Percentiles rank a stretch among this genome's conserved stretches.
phyloP scores from a whole-genome alignment of 805 yeast genomes.

The Starmerella potacharoeniae region DNA sequence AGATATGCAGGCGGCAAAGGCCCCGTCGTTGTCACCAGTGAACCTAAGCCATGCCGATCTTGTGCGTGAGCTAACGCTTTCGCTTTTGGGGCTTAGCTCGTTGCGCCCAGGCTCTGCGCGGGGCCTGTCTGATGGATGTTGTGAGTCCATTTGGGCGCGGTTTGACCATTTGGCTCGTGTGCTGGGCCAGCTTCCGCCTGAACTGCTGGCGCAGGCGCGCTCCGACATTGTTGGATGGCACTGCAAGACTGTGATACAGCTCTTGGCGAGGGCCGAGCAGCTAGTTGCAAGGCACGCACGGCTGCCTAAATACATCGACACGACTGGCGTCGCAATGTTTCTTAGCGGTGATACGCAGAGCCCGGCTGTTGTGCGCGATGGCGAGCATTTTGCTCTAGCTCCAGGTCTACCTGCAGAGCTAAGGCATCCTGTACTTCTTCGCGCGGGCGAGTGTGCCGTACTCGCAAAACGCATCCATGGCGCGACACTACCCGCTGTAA shows the following conservation, averaged over 20 bases:
- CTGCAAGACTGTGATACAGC: constrained; percentile 2
- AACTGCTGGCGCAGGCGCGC: background rate
- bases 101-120: background rate
- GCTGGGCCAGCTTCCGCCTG: background rate
- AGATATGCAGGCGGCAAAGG: background rate
- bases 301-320: background rate
- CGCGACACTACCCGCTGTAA: background rate
- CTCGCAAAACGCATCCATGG: background rate
- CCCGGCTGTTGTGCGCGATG: background rate
- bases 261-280: background rate
- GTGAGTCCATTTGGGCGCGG: background rate
- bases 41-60: background rate
- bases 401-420: background rate
- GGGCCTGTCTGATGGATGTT: background rate
- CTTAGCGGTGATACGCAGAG: background rate
- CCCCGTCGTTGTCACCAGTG: background rate
- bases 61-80: constrained; percentile 2
- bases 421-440: background rate
- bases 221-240: background rate
- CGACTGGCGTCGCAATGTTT: background rate
- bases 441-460: background rate
- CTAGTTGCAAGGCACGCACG: background rate
- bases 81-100: background rate
- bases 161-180: background rate
- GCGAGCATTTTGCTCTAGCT: background rate